Base-by-base conservation (phyloP, 176 grass and related monocot species). In the Cenchrus purpureus region DNA sequence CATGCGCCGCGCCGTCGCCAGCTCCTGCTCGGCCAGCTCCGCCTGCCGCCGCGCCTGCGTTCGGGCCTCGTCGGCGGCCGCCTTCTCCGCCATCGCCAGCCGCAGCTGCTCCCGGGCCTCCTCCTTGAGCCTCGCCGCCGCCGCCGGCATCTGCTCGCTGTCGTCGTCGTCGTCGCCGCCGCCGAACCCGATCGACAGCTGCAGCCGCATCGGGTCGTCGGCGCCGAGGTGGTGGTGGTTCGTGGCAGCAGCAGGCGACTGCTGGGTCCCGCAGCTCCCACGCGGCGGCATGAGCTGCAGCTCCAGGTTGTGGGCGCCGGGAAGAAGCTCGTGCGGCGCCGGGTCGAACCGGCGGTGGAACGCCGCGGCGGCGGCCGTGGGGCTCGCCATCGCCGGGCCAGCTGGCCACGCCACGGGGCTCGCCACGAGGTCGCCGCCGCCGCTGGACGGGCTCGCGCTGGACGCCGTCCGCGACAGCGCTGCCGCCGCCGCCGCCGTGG, bases 21-120 rank as follows among this genome's bases (percentile, higher is more conserved):
- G 87, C 85, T 98, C 96, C 79, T 88, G 87, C 82, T 95, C 93
- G 10, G 96, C 96, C 6, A 95, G 42, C 81, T 95, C 93, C 28
- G 87, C 79, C 79, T 95, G 95, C 82, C 83, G 66, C 88, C 85
- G 85, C 6, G 95, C 95, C 80, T 93, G 82, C 66, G 82, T 82
- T 22, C 87, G 85, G 3, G 92, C 89, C 42, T 95, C 92, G 12
- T 95, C 89, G 11, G 87, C 92, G 58, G 67, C 86, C 0, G 80
- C 85, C 87, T 76, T 94, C 85, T 97, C 94, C 6, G 43, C 85
- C 77, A 89, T 46, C 40, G 90, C 92, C 61, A 84, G 48, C 25
- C 73, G 79, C 52, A 91, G 59, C 62, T 90, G 89, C 78, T 93
- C 89, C 59, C 50, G 64, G 0, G 83, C 74, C 53, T 88, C 90